Conservation (phyloP, 192 early-diverging fungal genomes). For the Coemansia sp. region DNA sequence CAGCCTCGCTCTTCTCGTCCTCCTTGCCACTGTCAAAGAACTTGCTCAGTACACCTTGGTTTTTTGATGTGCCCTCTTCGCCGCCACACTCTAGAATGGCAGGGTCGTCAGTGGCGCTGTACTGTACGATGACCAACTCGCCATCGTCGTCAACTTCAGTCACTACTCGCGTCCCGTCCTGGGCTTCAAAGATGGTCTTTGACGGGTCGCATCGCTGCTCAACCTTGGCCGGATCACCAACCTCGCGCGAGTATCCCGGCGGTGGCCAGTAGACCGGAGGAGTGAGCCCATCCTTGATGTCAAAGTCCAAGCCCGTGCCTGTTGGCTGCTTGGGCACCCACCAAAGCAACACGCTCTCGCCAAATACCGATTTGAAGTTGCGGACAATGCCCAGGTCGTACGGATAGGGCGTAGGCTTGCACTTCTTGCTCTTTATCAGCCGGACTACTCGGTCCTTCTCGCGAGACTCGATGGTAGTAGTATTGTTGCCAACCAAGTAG, state of each 20-base stretch:
- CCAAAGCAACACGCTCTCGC: conserved; percentile 72
- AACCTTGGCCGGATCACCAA: conserved; percentile 22
- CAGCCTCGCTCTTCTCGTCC: conserved; percentile 48
- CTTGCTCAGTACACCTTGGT: conserved; percentile 6
- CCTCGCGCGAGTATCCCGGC: conserved; percentile 61
- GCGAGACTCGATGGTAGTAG: conserved; percentile 57
- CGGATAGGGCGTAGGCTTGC: conserved; percentile 75
- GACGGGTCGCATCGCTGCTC: conserved; percentile 28
- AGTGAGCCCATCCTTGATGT: conserved; percentile 55
- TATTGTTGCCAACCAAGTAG: conserved; percentile 50
- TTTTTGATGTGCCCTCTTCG: neutral
- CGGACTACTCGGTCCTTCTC: conserved; percentile 53
- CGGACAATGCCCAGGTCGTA: conserved; percentile 77
- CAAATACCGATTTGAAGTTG: conserved; percentile 81
- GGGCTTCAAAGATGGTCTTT: conserved; percentile 24
- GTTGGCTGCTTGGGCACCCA: conserved; percentile 64
- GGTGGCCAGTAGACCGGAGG: conserved; percentile 73
- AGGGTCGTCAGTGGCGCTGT: conserved; percentile 39
- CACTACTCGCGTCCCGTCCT: conserved; percentile 30
- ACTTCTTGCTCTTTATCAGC: conserved; percentile 40
- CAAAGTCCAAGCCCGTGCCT: conserved; percentile 72
- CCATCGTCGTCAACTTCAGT: conserved; percentile 56
- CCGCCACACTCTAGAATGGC: conserved; percentile 49
- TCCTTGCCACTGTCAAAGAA: conserved; percentile 50
- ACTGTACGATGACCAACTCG: conserved; percentile 50